Evolutionary conservation across 805 yeast species (phyloP).

Genomic region (Metschnikowia peoriensis): DNA sequence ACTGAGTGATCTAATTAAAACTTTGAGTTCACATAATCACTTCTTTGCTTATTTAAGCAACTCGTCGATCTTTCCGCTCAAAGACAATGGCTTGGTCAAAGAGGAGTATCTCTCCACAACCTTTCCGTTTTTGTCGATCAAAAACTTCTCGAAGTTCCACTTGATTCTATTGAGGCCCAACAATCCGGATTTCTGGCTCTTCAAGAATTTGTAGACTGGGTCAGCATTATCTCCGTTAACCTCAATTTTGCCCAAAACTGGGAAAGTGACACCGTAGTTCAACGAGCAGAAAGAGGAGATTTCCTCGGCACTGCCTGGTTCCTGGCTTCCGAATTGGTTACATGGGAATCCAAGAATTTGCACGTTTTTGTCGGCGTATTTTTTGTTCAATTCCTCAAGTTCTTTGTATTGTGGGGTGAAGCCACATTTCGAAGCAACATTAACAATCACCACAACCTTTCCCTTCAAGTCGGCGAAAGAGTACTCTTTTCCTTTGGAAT

Average conservation of each 20-base stretch:
- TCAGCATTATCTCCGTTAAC: conserved; percentile 85
- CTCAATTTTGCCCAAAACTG: conserved; percentile 78
- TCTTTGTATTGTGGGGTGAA: conserved; percentile 44
- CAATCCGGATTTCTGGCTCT: conserved; percentile 52
- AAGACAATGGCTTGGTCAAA: conserved; percentile 46
- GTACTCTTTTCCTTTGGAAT: conserved; percentile 56
- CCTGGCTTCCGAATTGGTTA: conserved; percentile 44
- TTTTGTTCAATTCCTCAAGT: conserved; percentile 42
- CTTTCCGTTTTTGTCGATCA: conserved; percentile 40
- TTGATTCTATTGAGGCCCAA: conserved; percentile 42
- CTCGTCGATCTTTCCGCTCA: conserved; percentile 21
- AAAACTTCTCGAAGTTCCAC: conserved; percentile 47
- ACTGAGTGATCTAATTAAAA: too few relatives aligned
- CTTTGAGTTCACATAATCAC: neutral
- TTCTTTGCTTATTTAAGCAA: conserved; percentile 16
- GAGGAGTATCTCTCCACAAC: conserved; percentile 59
- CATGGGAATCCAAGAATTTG: conserved; percentile 45
- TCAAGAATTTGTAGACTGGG: conserved; percentile 77
- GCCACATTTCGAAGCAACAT: conserved; percentile 77
- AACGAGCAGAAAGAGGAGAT: conserved; percentile 69
- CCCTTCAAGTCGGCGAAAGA: conserved; percentile 65
- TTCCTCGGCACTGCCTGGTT: conserved; percentile 49
- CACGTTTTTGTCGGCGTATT: conserved; percentile 35
- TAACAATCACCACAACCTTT: conserved; percentile 78
- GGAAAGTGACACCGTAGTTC: conserved; percentile 91